Base-by-base conservation (phyloP, 805 yeast species). In the Novakomyces olei region DNA sequence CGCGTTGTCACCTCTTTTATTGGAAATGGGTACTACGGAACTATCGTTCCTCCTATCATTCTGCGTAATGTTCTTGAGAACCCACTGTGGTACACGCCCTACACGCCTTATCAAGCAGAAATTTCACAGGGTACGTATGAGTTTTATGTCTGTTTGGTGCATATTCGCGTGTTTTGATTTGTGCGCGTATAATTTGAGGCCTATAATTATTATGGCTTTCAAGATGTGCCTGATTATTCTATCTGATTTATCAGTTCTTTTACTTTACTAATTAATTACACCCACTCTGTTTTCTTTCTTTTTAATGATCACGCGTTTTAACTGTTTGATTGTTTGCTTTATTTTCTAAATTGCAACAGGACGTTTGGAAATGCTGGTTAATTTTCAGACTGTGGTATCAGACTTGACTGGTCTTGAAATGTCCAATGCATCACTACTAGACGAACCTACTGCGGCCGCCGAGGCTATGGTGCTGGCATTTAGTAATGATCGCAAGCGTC, bases 11-110 rank as follows among this genome's bases (percentile, higher is more conserved):
- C 68, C 53, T 68, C 83, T 26, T 73, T 72, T 43, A 85, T 88
- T 37, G 98, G 44, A 39, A 77, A 78, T 50, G 98, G 98, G 26
- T 88, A 85, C 54, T 76, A 79, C 44, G 92, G 92, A 37, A 85
- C 96, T 1, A 61, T 67, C 33, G 59, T 79, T 29, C 98, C 98
- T 0, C 75, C 92, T 1, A 94, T 85, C 23, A 77, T 88, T 43
- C 91, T 79, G 58, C 70, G 98, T 50, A 88, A 88, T 47, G 54
- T 88, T 37, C 58, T 88, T 36, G 98, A 88, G 54, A 69, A 74
- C 39, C 98, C 98, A 4, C 93, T 81, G 49, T 88, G 98, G 98
- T 88, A 88, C 61, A 88, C 98, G 15, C 80, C 95, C 1, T 88
- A 88, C 52, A 88, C 98, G 16, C 98, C 98, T 23, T 88, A 88